Evolutionary conservation across 1,284 basidiomycete species (phyloP).

Genomic region (Meripilus lineatus): DNA sequence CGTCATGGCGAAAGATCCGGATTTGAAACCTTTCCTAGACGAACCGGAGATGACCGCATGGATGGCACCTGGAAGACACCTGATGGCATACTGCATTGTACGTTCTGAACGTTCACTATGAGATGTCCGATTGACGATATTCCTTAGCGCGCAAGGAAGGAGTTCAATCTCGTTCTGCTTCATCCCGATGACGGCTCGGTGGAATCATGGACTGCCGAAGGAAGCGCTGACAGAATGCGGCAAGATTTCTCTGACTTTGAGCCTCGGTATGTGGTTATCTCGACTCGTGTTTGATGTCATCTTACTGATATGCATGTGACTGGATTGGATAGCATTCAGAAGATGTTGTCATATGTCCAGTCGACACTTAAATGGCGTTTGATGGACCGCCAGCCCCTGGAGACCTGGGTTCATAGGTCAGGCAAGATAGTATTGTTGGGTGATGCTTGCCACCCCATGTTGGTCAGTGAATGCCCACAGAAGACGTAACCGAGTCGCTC

Average conservation of each 20-base stretch:
- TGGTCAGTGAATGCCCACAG: conserved; percentile 43
- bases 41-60: conserved; percentile 38
- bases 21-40: conserved; percentile 37
- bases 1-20: conserved; percentile 43
- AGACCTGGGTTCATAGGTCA: conserved; percentile 36
- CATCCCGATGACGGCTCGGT: conserved; percentile 42
- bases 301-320: not conserved
- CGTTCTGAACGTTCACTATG: too few relatives aligned
- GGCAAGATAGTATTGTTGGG: conserved; percentile 36
- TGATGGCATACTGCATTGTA: conserved; percentile 41
- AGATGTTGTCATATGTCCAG: conserved; percentile 33
- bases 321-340: conserved; percentile 28
- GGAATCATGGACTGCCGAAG: conserved; percentile 42
- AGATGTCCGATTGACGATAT: conserved; percentile 1
- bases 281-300: not conserved
- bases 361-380: conserved; percentile 42
- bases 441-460: conserved; percentile 56
- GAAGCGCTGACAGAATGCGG: conserved; percentile 41
- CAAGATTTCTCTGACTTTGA: conserved; percentile 40
- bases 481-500: not conserved
- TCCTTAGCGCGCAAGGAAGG: conserved; percentile 33
- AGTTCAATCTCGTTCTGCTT: conserved; percentile 39
- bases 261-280: conserved; percentile 31
- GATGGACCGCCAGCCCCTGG: conserved; percentile 37
- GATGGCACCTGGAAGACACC: conserved; percentile 38